Evolutionary conservation across 1,284 basidiomycete species (phyloP), one percentile per base, ranked within the genome.

Genomic region (Pseudozyma tsukubaensis): DNA sequence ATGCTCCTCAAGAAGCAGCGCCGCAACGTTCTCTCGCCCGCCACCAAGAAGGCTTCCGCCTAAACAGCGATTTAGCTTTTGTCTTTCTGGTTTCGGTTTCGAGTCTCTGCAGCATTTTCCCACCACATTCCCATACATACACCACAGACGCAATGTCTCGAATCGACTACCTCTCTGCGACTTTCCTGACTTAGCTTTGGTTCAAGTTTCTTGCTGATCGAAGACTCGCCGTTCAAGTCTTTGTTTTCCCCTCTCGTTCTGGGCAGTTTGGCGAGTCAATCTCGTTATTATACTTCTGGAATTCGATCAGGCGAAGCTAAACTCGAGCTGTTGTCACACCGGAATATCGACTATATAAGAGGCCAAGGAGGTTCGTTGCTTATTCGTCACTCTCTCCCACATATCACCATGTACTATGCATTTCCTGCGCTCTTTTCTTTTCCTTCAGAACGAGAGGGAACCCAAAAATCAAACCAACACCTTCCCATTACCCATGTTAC

Each of bases 1-100:
- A 85, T 86, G 83, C 84, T 87, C 74, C 86, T 88, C 82, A 88
- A 88, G 87, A 86, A 87, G 85, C 83, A 86, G 79, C 85, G 87
- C 78, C 82, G 87, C 71, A 85, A 86, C 77, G 76, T 86, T 47
- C 79, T 86, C 55, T 53, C 61, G 49, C 66, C 74, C 47, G 77
- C 72, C 19, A 67, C 59, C 69, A 79, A 80, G 78, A 74, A 78
- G 80, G 75, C 76, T 51, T 72, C 78, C 58, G 79, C 79, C 55
- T 82, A 81, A 80, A 63, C 16, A 56, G 56, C 42, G 36, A 40
- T 21, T 19, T 6, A 29, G 24, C 24, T 29, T 43, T 29, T 50
- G 42, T 48, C 37, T 37, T 63, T 45, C 54, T 56, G 60, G 43
- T 56, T 70, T 60, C 59, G 60, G 43, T 53, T 68, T 54, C 43